These are phyloP conservation scores for Diaporthe caulivora DNA, from an alignment of 2,329 filamentous ascomycete genomes.

Conservation along the genomic window DNA sequence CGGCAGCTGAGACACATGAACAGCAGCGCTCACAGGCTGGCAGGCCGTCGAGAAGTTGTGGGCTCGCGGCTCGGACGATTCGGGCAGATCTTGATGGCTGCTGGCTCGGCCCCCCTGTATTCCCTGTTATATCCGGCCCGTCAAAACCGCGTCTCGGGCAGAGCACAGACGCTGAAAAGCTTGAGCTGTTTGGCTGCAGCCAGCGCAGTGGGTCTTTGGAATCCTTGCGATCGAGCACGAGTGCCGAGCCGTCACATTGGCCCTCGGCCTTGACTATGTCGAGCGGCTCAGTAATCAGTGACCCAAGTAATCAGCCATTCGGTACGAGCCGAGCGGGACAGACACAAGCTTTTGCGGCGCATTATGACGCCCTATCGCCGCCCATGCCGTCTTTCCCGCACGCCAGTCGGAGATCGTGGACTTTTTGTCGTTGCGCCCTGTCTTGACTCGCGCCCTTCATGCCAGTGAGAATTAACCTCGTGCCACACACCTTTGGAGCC, in stretches of 20 bases:
- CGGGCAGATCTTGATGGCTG: neutral
- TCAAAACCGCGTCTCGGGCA: neutral
- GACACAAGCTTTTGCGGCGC: neutral
- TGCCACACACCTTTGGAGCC: neutral
- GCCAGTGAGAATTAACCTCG: neutral
- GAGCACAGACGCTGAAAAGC: neutral
- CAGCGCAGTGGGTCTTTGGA: neutral
- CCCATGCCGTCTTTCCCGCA: neutral
- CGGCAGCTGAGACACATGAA: neutral
- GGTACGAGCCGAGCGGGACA: constrained; percentile 4
- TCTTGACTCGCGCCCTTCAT: neutral
- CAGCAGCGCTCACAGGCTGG: neutral
- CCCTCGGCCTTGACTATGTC: neutral
- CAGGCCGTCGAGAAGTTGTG: neutral
- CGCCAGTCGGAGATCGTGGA: neutral
- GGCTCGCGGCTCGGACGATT: constrained; percentile 8
- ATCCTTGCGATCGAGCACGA: constrained; percentile 15
- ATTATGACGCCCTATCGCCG: neutral
- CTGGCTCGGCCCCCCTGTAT: neutral
- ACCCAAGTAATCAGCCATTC: neutral
- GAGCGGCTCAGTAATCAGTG: neutral
- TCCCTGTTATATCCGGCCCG: neutral
- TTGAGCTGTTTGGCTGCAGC: neutral
- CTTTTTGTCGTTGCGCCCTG: too few relatives aligned
- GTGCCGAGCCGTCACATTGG: constrained; percentile 4